Conservation (phyloP, 345 rosid species). For the Brassica cretica region DNA sequence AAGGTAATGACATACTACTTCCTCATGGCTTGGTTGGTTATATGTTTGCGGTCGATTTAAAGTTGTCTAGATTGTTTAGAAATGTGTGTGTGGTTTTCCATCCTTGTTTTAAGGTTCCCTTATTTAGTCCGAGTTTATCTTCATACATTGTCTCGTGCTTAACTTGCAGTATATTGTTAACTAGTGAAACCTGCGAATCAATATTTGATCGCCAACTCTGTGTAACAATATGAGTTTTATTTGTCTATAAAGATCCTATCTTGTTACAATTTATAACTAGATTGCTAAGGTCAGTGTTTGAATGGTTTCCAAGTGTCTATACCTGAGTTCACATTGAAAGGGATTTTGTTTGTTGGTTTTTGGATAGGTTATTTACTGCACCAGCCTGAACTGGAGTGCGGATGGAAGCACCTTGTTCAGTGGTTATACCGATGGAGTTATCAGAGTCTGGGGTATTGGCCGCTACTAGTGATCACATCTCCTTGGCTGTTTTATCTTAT, state of each 20-base stretch:
- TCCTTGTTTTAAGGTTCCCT: not conserved
- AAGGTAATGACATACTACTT: constrained; percentile 45
- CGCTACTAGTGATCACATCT: constrained; percentile 50
- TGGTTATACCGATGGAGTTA: constrained; percentile 93
- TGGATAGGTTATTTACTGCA: constrained; percentile 82
- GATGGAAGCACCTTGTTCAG: constrained; percentile 97
- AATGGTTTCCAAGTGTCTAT: not conserved
- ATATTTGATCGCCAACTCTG: not conserved
- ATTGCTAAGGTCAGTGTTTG: not conserved
- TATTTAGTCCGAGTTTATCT: not conserved
- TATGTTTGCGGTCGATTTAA: not conserved
- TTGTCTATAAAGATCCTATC: not conserved
- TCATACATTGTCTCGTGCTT: not conserved
- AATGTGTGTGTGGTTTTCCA: not conserved
- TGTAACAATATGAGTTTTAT: not conserved
- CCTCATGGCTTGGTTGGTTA: not conserved
- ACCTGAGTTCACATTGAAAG: not conserved
- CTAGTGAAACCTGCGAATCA: not conserved
- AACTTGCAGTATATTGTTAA: not conserved
- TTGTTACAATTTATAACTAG: not conserved
- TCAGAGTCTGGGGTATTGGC: constrained; percentile 96
- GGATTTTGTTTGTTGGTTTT: constrained; percentile 5
- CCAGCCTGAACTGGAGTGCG: constrained; percentile 86
- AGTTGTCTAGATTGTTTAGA: not conserved
- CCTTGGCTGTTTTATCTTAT: constrained; percentile 16